Evolutionary conservation across 2,329 filamentous ascomycete species (phyloP).

Genomic region (Lojkania enalia): DNA sequence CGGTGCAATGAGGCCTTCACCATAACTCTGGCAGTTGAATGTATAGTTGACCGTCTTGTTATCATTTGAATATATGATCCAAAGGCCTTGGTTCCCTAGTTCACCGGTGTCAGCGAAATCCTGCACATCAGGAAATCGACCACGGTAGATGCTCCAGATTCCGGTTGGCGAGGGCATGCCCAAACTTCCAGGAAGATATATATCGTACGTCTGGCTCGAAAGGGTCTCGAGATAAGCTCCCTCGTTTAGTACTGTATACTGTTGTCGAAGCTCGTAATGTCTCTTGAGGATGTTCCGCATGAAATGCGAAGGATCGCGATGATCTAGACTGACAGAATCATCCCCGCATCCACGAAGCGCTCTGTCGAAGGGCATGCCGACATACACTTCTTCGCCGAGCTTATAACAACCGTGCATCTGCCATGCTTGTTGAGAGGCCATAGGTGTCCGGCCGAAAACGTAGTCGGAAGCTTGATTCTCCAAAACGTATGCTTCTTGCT

Average conservation of each 20-base stretch:
- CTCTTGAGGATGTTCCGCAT: constrained; percentile 63
- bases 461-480: constrained; percentile 68
- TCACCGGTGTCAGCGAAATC: constrained; percentile 48
- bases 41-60: constrained; percentile 56
- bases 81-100: constrained; percentile 53
- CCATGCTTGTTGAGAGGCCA: constrained; percentile 65
- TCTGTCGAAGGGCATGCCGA: constrained; percentile 60
- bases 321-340: constrained; percentile 60
- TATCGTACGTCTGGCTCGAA: constrained; percentile 56
- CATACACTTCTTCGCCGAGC: constrained; percentile 60
- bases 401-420: constrained; percentile 66
- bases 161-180: constrained; percentile 28
- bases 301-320: constrained; percentile 64
- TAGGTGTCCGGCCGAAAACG: constrained; percentile 66
- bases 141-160: constrained; percentile 63
- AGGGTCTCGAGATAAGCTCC: constrained; percentile 60
- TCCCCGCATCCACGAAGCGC: constrained; percentile 61
- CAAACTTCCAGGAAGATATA: constrained; percentile 24
- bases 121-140: constrained; percentile 56
- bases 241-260: constrained; percentile 63
- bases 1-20: constrained; percentile 59
- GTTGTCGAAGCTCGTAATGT: constrained; percentile 62
- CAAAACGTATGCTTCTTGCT: constrained; percentile 66
- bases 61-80: constrained; percentile 58
- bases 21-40: constrained; percentile 59